Evolutionary conservation across 108 stramenopile species (phyloP).

Genomic region (Cyclotella choctawhatcheeana): DNA sequence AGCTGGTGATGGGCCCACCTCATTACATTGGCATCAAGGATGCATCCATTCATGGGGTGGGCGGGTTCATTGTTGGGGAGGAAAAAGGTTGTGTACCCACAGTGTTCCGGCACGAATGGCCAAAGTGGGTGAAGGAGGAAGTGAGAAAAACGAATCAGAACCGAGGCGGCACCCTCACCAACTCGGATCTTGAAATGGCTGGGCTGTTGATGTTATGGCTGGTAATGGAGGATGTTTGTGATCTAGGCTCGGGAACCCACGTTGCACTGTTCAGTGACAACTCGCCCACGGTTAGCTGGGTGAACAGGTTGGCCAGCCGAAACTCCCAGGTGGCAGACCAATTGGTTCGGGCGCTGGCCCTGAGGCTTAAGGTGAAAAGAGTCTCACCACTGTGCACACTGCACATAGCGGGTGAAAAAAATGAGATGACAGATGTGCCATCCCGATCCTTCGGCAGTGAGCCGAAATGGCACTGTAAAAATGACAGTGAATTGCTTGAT

Average conservation of each 20-base stretch:
- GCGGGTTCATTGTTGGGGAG: background rate
- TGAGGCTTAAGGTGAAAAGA: background rate
- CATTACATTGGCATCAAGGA: constrained; percentile 24
- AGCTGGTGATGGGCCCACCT: background rate
- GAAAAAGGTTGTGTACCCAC: constrained; percentile 3
- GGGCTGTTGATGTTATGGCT: constrained; percentile 36
- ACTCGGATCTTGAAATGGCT: constrained; percentile 50
- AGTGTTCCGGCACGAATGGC: constrained; percentile 35
- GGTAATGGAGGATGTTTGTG: constrained; percentile 11
- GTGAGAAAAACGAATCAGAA: background rate
- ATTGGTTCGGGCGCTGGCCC: constrained; percentile 16
- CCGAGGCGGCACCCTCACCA: constrained; percentile 19
- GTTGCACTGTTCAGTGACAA: constrained; percentile 29
- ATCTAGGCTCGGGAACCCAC: background rate
- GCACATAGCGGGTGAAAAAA: constrained; percentile 25
- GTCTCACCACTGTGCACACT: constrained; percentile 21
- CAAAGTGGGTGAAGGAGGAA: constrained; percentile 21
- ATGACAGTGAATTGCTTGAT: constrained; percentile 3
- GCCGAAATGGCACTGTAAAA: constrained; percentile 24
- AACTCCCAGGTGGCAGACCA: constrained; percentile 1
- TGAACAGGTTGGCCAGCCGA: constrained; percentile 6
- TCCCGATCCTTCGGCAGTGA: constrained; percentile 35
- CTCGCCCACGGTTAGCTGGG: constrained; percentile 28
- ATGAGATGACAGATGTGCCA: constrained; percentile 35
- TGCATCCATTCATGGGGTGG: constrained; percentile 40